These are phyloP conservation scores for Meyerozyma guilliermondii DNA, from an alignment of 1,139 yeast species.

Conservation along the genomic window DNA sequence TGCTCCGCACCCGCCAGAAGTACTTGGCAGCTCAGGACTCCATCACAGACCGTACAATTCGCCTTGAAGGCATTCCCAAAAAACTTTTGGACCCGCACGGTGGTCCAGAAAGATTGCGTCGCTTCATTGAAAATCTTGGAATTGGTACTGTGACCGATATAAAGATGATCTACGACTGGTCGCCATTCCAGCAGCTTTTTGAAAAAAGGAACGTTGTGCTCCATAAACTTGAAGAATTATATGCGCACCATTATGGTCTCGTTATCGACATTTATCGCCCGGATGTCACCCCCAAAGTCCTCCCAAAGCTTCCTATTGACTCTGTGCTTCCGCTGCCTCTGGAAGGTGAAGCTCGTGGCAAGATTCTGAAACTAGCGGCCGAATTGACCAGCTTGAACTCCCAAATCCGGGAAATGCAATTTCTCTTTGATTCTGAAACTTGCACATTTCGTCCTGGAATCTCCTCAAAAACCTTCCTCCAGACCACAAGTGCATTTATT, in stretches of 20 bases:
- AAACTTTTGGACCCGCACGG: slow-evolving; percentile 33
- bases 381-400: slow-evolving; percentile 22
- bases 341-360: not conserved
- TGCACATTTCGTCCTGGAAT: slow-evolving; percentile 12
- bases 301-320: slow-evolving; percentile 5
- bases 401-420: slow-evolving; percentile 26
- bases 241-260: slow-evolving; percentile 42
- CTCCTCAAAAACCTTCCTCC: not conserved
- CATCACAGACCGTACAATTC: slow-evolving; percentile 43
- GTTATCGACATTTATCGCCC: slow-evolving; percentile 34
- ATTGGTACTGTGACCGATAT: slow-evolving; percentile 57
- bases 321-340: not conserved
- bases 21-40: slow-evolving; percentile 41
- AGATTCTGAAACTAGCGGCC: slow-evolving; percentile 12
- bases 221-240: slow-evolving; percentile 37
- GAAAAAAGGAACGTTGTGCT: slow-evolving; percentile 28
- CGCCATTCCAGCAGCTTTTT: slow-evolving; percentile 40
- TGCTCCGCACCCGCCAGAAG: slow-evolving; percentile 36
- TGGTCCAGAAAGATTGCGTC: slow-evolving; percentile 24
- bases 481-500: slow-evolving; percentile 58
- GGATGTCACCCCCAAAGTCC: slow-evolving; percentile 10
- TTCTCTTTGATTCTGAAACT: slow-evolving; percentile 21
- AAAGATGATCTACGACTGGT: slow-evolving; percentile 53
- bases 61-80: slow-evolving; percentile 46
- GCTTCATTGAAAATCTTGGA: slow-evolving; percentile 55